Evolutionary conservation across 1,284 basidiomycete genomes (phyloP), one percentile per base, ranked within the genome.

Genomic region (Melanopsichium pennsylvanicum): DNA sequence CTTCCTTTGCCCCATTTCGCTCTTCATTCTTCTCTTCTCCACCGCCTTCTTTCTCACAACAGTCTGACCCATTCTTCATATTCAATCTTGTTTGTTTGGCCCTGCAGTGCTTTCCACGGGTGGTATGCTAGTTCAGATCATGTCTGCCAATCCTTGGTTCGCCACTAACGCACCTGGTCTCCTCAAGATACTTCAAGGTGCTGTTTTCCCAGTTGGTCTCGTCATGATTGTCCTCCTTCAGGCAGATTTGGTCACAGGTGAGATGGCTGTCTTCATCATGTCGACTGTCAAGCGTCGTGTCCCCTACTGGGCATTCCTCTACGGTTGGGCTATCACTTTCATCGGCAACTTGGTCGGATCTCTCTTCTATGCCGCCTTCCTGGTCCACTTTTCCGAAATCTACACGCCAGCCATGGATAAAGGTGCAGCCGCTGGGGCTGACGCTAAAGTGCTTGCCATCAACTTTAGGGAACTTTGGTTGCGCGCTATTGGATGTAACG

Each of bases 401-500:
- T 74, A 72, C 57, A 72, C 58, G 0, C 29, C 56, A 0, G 56
- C 61, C 16, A 74, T 72, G 64, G 15, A 18, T 4, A 42, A 23
- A 11, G 69, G 72, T 22, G 60, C 72, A 6, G 66, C 66, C 3
- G 34, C 16, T 8, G 38, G 37, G 2, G 70, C 70, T 22, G 42
- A 70, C 29, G 50, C 58, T 29, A 74, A 74, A 27, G 67, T 69
- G 1, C 49, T 52, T 5, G 43, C 52, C 3, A 50, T 69, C 56
- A 70, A 69, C 50, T 74, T 74, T 33, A 41, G 51, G 32, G 50
- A 91, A 76, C 88, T 91, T 40, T 88, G 90, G 81, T 80, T 90
- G 16, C 84, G 89, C 18, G 89, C 88, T 0, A 89, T 91, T 63
- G 89, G 86, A 4, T 91, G 89, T 70, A 91, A 91, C 70, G 89